Evolutionary conservation across 169 alveolate species (phyloP).

Genomic region (Toxoplasma gondii): DNA sequence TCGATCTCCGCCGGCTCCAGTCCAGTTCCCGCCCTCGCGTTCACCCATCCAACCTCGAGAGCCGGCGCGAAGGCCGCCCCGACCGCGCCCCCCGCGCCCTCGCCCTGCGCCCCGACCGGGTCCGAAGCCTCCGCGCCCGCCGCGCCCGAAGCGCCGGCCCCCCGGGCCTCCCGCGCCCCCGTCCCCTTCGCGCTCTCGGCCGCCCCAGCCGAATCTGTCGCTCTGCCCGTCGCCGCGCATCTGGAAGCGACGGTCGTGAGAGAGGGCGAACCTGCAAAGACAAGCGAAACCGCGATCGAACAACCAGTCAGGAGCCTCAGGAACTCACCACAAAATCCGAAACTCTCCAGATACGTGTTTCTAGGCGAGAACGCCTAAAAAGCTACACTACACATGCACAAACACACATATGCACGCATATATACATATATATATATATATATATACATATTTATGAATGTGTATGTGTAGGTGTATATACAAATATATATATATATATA

Average conservation of each 20-base stretch:
- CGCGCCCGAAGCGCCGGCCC: slow-evolving; percentile 20
- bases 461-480: not conserved
- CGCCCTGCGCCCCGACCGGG: slow-evolving; percentile 24
- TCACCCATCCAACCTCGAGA: not conserved
- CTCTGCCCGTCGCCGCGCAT: not conserved
- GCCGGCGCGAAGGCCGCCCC: slow-evolving; percentile 10
- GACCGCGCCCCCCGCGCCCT: not conserved
- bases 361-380: too few species aligned
- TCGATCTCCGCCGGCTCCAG: not conserved
- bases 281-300: not conserved
- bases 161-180: slow-evolving; percentile 18
- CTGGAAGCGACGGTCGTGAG: slow-evolving; percentile 34
- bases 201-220: not conserved
- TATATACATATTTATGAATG: not conserved
- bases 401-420: not conserved
- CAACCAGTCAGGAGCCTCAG: not conserved
- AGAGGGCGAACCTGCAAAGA: not conserved
- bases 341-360: too few species aligned
- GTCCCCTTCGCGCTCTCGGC: not conserved
- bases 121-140: slow-evolving; percentile 26
- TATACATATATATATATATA: too few species aligned
- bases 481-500: not conserved
- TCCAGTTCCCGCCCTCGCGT: not conserved
- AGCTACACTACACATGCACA: too few species aligned
- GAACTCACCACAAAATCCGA: too few species aligned